Conservation (phyloP, 2,329 filamentous ascomycete genomes). For the Aspergillus ustus region DNA sequence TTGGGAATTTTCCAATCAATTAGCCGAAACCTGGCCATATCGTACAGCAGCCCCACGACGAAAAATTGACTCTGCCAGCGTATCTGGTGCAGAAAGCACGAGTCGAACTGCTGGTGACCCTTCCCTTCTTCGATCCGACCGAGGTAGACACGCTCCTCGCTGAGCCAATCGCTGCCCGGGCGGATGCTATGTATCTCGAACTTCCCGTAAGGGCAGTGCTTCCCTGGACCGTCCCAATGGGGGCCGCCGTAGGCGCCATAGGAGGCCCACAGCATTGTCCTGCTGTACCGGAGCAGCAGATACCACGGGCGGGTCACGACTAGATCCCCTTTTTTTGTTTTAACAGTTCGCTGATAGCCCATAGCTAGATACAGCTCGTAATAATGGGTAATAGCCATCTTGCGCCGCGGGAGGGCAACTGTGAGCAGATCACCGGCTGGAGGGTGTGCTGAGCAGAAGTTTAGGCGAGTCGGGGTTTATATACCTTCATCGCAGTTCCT, state of each 20-base stretch:
- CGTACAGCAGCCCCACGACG: background rate
- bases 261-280: background rate
- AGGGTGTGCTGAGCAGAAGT: background rate
- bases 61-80: background rate
- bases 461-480: background rate
- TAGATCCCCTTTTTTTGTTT: background rate
- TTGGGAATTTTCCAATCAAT: background rate
- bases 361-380: background rate
- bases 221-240: background rate
- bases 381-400: background rate
- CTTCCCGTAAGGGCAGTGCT: background rate
- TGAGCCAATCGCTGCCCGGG: background rate
- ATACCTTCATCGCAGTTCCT: background rate
- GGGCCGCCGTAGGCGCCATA: background rate
- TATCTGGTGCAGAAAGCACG: background rate
- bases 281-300: background rate
- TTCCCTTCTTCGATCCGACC: background rate
- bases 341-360: background rate
- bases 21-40: background rate
- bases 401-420: background rate
- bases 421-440: no score
- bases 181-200: background rate
- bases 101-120: background rate
- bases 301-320: background rate
- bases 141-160: background rate